Conservation (phyloP, 129 eudicot species). For the Deinandra increscens region DNA sequence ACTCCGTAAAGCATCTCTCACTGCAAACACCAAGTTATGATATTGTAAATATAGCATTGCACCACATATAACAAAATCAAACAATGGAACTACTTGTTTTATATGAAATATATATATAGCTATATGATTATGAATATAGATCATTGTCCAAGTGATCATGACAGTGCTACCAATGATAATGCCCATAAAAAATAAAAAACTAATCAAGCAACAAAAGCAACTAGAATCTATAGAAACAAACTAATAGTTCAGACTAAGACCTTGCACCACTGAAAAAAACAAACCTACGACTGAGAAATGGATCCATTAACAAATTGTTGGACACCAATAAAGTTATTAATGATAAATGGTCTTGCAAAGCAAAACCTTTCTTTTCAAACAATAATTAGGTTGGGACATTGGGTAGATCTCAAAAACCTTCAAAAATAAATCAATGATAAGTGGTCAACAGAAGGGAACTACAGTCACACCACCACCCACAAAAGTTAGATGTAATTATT, state of each 20-base stretch:
- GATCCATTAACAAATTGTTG: not conserved
- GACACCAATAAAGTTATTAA: not conserved
- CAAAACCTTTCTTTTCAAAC: slow-evolving; percentile 6
- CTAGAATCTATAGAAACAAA: not conserved
- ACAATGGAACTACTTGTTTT: no score
- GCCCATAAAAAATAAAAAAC: not conserved
- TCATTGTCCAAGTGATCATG: not conserved
- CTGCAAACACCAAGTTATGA: slow-evolving; percentile 40
- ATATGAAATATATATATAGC: not conserved
- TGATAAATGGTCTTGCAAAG: slow-evolving; percentile 6
- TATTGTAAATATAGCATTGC: slow-evolving; percentile 14
- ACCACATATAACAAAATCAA: not conserved
- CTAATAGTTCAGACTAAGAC: slow-evolving; percentile 2
- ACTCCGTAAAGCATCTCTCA: slow-evolving; percentile 63
- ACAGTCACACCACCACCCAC: slow-evolving; percentile 13
- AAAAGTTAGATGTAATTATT: not conserved
- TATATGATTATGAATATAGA: not conserved
- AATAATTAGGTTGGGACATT: not conserved
- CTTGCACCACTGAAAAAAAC: not conserved
- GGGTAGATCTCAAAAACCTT: not conserved
- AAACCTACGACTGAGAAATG: slow-evolving; percentile 6
- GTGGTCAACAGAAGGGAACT: not conserved
- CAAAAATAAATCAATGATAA: not conserved
- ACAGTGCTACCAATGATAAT: slow-evolving; percentile 7
- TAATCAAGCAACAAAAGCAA: slow-evolving; percentile 4